phyloP scores from a whole-genome alignment of 2,329 filamentous ascomycete species.

The Cadophora sp. region DNA sequence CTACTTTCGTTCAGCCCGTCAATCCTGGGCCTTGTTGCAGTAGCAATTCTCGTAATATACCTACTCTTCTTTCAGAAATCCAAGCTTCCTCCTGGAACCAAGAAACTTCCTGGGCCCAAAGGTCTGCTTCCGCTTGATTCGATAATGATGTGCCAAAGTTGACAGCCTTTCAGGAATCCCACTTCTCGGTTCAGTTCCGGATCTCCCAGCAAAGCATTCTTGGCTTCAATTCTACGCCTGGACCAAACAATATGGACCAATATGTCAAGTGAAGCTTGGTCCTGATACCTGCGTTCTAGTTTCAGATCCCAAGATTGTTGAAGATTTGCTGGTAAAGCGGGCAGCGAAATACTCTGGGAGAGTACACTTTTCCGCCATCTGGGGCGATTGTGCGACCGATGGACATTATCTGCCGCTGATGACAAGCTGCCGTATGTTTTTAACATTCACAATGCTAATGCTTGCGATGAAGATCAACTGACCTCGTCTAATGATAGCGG shows the following conservation, averaged over 20 bases:
- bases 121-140: slow-evolving; percentile 4
- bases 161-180: slow-evolving; percentile 23
- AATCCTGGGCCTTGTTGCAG: slow-evolving; percentile 10
- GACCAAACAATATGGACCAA: slow-evolving; percentile 47
- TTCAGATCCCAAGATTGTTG: slow-evolving; percentile 49
- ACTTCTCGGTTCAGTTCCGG: slow-evolving; percentile 30
- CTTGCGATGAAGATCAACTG: background rate
- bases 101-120: slow-evolving; percentile 29
- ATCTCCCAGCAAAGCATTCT: slow-evolving; percentile 39
- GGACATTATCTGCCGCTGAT: slow-evolving; percentile 29
- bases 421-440: slow-evolving; percentile 23
- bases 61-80: slow-evolving; percentile 9
- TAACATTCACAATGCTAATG: background rate
- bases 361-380: slow-evolving; percentile 23
- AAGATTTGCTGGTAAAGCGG: slow-evolving; percentile 51
- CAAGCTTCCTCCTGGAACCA: slow-evolving; percentile 25
- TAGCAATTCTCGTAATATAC: slow-evolving; percentile 17
- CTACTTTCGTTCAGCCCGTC: background rate
- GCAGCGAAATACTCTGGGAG: slow-evolving; percentile 46
- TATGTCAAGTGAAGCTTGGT: slow-evolving; percentile 54
- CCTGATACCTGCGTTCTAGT: slow-evolving; percentile 49
- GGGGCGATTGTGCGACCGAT: slow-evolving; percentile 23
- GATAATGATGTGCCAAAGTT: background rate
- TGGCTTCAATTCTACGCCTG: slow-evolving; percentile 52
- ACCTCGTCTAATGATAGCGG: background rate